Evolutionary conservation across 495 filamentous ascomycete species (phyloP).

Genomic region (Penicillium diatomitis): DNA sequence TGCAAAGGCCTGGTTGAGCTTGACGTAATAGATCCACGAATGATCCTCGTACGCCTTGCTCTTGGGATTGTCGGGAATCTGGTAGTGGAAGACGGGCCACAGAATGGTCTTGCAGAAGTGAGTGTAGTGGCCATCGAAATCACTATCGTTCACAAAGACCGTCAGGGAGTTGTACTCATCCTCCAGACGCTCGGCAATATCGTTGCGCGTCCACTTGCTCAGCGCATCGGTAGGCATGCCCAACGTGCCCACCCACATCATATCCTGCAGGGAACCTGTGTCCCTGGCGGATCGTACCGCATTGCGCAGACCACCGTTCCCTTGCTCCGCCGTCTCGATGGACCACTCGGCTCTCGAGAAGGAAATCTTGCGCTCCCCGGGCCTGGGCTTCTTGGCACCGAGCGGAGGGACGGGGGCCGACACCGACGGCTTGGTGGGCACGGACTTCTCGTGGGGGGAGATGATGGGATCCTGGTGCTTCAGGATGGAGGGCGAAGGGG

Average conservation of each 20-base stretch:
- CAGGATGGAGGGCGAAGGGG: slow-evolving; percentile 63
- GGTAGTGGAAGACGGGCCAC: slow-evolving; percentile 91
- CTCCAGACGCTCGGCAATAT: slow-evolving; percentile 69
- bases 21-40: slow-evolving; percentile 89
- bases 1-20: slow-evolving; percentile 82
- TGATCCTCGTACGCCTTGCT: slow-evolving; percentile 96
- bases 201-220: slow-evolving; percentile 56
- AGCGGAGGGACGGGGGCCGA: slow-evolving; percentile 4
- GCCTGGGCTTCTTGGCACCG: slow-evolving; percentile 8
- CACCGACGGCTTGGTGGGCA: slow-evolving; percentile 16
- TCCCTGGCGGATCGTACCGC: slow-evolving; percentile 68
- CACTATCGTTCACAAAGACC: slow-evolving; percentile 76
- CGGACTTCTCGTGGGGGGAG: slow-evolving; percentile 18
- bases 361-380: slow-evolving; percentile 41
- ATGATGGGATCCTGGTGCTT: slow-evolving; percentile 50
- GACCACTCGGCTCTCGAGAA: slow-evolving; percentile 66
- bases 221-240: slow-evolving; percentile 87
- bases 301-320: slow-evolving; percentile 84
- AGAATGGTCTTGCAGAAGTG: slow-evolving; percentile 90
- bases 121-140: slow-evolving; percentile 85
- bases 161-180: slow-evolving; percentile 71
- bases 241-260: slow-evolving; percentile 81
- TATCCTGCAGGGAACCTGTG: slow-evolving; percentile 52
- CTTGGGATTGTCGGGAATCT: slow-evolving; percentile 92
- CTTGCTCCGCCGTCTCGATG: slow-evolving; percentile 76